Conservation (phyloP, 75 land plant species). For the Sequoiadendron giganteum region DNA sequence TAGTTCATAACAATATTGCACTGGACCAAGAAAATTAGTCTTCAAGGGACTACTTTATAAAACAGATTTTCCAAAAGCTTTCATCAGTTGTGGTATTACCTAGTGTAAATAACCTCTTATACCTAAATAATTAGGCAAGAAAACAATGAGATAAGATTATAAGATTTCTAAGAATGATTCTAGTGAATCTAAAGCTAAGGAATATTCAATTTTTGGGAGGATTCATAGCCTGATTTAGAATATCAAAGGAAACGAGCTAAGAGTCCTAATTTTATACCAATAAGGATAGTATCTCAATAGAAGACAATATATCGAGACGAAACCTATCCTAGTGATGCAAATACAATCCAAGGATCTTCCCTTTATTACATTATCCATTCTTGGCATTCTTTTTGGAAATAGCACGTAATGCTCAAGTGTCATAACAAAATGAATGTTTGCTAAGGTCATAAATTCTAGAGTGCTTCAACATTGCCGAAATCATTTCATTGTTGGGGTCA, state of each 20-base stretch:
- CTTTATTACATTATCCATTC: not conserved
- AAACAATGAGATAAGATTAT: not conserved
- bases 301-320: not conserved
- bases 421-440: not conserved
- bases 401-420: not conserved
- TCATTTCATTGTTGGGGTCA: not conserved
- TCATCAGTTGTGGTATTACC: not conserved
- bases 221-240: not conserved
- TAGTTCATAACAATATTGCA: not conserved
- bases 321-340: not conserved
- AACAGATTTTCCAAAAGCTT: not conserved
- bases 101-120: not conserved
- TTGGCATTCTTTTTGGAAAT: not conserved
- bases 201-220: not conserved
- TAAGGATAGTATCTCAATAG: not conserved
- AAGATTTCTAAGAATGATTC: not conserved
- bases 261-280: not conserved
- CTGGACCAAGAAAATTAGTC: not conserved
- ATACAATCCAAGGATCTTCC: not conserved
- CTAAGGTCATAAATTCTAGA: not conserved
- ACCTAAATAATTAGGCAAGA: not conserved
- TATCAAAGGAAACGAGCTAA: not conserved
- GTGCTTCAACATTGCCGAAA: not conserved
- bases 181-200: not conserved
- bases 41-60: not conserved